Evolutionary conservation across 108 stramenopile genomes (phyloP), one percentile per base, ranked within the genome.

Genomic region (Nitzschia sp.): DNA sequence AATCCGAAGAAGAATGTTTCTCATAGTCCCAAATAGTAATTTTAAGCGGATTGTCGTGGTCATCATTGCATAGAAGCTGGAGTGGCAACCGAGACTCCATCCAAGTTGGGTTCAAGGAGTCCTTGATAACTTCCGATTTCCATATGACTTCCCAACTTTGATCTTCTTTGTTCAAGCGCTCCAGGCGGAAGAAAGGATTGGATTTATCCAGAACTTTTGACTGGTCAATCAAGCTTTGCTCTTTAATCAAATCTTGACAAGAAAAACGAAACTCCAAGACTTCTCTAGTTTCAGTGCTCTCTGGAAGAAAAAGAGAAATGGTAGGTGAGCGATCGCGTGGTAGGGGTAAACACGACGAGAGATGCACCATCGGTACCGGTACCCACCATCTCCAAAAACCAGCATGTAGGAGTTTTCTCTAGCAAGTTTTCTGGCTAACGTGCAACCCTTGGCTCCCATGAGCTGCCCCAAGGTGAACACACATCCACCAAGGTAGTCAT

Each of bases 141-240:
- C 79, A 89, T 1, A 84, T 68, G 17, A 77, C 63, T 25, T 69
- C 75, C 82, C 83, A 89, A 37, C 73, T 83, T 42, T 81, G 80
- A 65, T 83, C 79, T 46, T 89, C 88, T 39, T 40, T 20, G 53
- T 78, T 78, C 38, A 83, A 63, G n/a, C 77, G 63, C 39, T 80
- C 75, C 17, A 85, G n/a, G 1, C 65, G 71, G 44, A 80, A 80
- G 63, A 77, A 85, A 11, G 78, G 77, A 48, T 76, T 48, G 42
- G 48, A 81, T 46, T 69, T 68, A 42, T 81, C 80, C 40, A 76
- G 37, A 9, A 81, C 68, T 69, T 68, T 76, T 15, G 71, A 72
- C 38, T 70, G 75, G 20, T 73, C 76, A 60, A 76, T 65, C 34
- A 77, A 51, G 53, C 69, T 76, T 29, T 63, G 67, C 24, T 76